Percentiles rank a stretch among this genome's conserved stretches.
These are phyloP conservation scores for Pseudonitzschia pungens DNA, from an alignment of 108 stramenopile species.

Conservation along the genomic window DNA sequence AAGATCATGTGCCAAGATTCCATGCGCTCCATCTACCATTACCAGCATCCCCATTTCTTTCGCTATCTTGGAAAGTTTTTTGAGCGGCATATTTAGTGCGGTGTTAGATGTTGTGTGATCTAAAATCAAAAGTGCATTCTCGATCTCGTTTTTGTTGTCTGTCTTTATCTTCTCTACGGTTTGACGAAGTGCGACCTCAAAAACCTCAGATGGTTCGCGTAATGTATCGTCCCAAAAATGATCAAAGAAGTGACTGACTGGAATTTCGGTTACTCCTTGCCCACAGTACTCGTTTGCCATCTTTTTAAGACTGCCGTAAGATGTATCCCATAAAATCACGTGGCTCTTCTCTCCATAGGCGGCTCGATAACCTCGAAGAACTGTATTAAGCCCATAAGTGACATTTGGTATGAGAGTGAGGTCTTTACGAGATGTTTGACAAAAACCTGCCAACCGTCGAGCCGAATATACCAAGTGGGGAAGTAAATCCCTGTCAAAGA, in stretches of 20 bases:
- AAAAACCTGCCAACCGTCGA: slow-evolving; percentile 55
- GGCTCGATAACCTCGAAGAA: slow-evolving; percentile 56
- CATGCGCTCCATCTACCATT: slow-evolving; percentile 74
- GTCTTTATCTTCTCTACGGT: slow-evolving; percentile 5
- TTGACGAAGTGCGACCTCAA: slow-evolving; percentile 21
- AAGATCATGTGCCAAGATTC: slow-evolving; percentile 49
- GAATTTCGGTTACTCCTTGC: slow-evolving; percentile 50
- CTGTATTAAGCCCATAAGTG: slow-evolving; percentile 66
- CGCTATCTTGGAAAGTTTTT: slow-evolving; percentile 41
- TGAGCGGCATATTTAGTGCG: slow-evolving; percentile 62
- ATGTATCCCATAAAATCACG: slow-evolving; percentile 69
- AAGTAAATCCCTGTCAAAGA: slow-evolving; percentile 72
- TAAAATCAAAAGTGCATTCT: slow-evolving; percentile 52
- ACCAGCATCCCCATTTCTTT: slow-evolving; percentile 52
- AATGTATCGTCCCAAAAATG: slow-evolving; percentile 3
- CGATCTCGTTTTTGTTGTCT: neutral
- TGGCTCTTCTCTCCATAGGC: slow-evolving; percentile 21
- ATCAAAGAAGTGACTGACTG: slow-evolving; percentile 43
- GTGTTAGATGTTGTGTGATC: slow-evolving; percentile 79
- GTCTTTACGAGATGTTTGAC: slow-evolving; percentile 23
- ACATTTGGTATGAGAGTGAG: slow-evolving; percentile 44
- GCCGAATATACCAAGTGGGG: slow-evolving; percentile 62
- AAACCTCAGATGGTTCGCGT: slow-evolving; percentile 14
- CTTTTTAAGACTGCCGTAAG: slow-evolving; percentile 75
- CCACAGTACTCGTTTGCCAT: slow-evolving; percentile 55